Percentiles rank a stretch among this genome's conserved stretches.
Conservation (phyloP, 179 eudicot species). For the Monotropa hypopitys region DNA sequence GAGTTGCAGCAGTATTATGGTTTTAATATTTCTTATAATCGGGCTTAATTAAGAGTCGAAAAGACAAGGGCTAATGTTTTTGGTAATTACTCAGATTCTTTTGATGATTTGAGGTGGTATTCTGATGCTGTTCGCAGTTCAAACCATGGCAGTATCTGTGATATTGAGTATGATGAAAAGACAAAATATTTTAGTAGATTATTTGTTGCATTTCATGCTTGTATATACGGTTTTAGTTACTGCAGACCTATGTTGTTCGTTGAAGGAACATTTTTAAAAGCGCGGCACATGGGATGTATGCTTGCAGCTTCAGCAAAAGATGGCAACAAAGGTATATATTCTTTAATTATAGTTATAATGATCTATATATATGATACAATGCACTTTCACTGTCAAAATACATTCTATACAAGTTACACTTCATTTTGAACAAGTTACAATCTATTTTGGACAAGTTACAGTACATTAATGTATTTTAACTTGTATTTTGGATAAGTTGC, state of each 20-base stretch:
- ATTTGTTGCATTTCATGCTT: neutral
- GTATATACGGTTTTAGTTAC: neutral
- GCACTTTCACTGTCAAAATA: too few relatives aligned
- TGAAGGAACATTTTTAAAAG: neutral
- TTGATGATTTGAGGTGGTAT: neutral
- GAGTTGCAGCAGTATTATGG: neutral
- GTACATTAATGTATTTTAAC: too few relatives aligned
- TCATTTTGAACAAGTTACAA: too few relatives aligned
- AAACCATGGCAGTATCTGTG: neutral
- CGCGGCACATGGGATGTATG: neutral
- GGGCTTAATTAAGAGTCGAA: neutral
- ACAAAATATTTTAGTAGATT: neutral
- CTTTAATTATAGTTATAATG: too few relatives aligned
- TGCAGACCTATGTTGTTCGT: neutral
- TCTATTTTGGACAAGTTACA: too few relatives aligned
- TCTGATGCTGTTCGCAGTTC: neutral
- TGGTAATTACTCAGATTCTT: neutral
- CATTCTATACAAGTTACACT: too few relatives aligned
- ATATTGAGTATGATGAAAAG: neutral
- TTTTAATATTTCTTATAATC: neutral
- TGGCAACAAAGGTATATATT: neutral
- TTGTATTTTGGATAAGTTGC: too few relatives aligned
- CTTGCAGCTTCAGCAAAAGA: neutral
- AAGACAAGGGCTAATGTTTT: neutral
- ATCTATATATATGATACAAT: too few relatives aligned